Evolutionary conservation across 163 green algal genomes (phyloP), one percentile per base, ranked within the genome.

Genomic region (Trebouxiophyceae sp.): DNA sequence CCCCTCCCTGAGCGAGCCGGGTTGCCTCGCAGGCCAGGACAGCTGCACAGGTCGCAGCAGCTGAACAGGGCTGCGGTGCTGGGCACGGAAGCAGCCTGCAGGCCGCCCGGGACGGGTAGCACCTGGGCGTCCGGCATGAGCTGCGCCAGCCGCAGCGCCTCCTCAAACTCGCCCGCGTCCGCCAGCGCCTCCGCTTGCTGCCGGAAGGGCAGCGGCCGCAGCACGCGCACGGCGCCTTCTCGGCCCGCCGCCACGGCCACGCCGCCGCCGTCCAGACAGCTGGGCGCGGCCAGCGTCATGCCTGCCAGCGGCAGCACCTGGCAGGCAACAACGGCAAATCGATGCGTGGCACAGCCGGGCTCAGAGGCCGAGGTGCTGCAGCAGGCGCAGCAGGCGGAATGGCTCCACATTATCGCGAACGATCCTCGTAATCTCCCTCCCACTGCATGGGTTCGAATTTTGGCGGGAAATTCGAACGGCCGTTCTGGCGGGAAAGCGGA

Each of bases 101-200:
- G n/a, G n/a, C n/a, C n/a, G n/a, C n/a, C n/a, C n/a, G n/a, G n/a
- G n/a, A n/a, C n/a, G n/a, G n/a, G n/a, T n/a, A n/a, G 39, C 34
- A 73, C 67, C 74, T 78, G 50, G 33, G 67, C 20, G 0, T 72
- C 63, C 3, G 80, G 74, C 5, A 77, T 63, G 26, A 87, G 45
- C 0, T 77, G 61, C 5, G 66, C 72, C 54, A 81, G n/a, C 3
- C 79, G 72, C 45, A 91, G 74, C 0, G 81, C 81, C 45, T 84
- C 82, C 19, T 66, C 56, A 66, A 84, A 85, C 46, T 90, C 83
- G 0, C 73, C 75, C 2, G 73, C 30, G 23, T 57, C 60, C 12
- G 86, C 82, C 58, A 91, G 69, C 16, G 58, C 30, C 4, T 22
- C 7, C 24, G 54, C 54, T 31, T 63, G 66, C n/a, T 62, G 29